Percentiles rank a stretch among this genome's conserved stretches.
Evolutionary conservation across 169 alveolate genomes (phyloP).

Genomic region (Blepharisma undulans): DNA sequence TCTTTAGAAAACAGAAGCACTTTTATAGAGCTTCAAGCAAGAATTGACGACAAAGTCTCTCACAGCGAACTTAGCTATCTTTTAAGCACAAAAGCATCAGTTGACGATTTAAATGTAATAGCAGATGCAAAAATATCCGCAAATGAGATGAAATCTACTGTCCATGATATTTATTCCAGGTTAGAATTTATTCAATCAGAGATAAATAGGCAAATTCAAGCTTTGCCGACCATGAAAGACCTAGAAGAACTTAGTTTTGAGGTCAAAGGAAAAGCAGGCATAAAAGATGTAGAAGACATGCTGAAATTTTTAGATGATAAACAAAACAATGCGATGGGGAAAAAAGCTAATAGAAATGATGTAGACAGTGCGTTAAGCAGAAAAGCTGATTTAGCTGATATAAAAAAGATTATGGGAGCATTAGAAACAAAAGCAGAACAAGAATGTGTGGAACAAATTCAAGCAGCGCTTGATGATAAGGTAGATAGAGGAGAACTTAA

Average conservation of each 20-base stretch:
- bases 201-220: not conserved
- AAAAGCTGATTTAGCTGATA: constrained; percentile 18
- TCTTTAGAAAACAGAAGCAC: constrained; percentile 35
- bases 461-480: not conserved
- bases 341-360: constrained; percentile 11
- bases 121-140: constrained; percentile 61
- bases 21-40: constrained; percentile 55
- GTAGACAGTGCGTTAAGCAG: not conserved
- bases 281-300: not conserved
- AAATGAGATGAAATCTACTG: constrained; percentile 54
- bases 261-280: constrained; percentile 44
- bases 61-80: constrained; percentile 65
- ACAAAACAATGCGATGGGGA: not conserved
- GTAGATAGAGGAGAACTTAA: not conserved
- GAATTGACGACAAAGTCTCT: constrained; percentile 68
- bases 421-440: constrained; percentile 12
- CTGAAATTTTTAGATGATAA: not conserved
- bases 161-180: constrained; percentile 33
- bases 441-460: not conserved
- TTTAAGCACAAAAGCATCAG: constrained; percentile 59
- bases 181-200: constrained; percentile 46
- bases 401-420: not conserved
- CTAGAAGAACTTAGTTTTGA: not conserved
- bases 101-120: constrained; percentile 61
- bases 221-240: constrained; percentile 46